These are phyloP conservation scores for Yarrowia sp. DNA, from an alignment of 805 yeast genomes.

Conservation along the genomic window DNA sequence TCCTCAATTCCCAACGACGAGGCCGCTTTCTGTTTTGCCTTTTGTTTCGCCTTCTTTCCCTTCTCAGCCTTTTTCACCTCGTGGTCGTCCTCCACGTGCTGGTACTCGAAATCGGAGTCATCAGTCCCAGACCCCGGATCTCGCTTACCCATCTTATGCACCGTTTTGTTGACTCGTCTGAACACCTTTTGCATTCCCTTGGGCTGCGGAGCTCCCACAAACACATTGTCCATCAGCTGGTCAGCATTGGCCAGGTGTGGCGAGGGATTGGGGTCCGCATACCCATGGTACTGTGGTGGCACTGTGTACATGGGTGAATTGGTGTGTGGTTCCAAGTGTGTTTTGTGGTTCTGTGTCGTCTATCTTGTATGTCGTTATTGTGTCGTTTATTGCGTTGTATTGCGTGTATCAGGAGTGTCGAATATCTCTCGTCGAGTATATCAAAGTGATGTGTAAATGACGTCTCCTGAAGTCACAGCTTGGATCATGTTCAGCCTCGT, in stretches of 20 bases:
- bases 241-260: constrained; percentile 31
- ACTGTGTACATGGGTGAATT: constrained; percentile 23
- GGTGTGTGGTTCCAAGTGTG: neutral
- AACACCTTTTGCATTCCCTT: constrained; percentile 28
- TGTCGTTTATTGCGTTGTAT: neutral
- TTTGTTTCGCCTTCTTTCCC: constrained; percentile 14
- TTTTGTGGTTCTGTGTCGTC: neutral
- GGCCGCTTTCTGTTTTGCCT: neutral
- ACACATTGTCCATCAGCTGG: constrained; percentile 30
- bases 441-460: neutral
- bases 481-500: constrained; percentile 16
- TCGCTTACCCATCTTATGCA: constrained; percentile 28
- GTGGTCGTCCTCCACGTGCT: constrained; percentile 34
- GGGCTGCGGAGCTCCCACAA: constrained; percentile 34
- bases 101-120: constrained; percentile 31
- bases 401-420: neutral
- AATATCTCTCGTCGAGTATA: neutral
- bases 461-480: neutral
- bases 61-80: constrained; percentile 18
- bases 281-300: constrained; percentile 33
- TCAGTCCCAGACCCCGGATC: constrained; percentile 19
- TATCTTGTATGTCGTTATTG: neutral
- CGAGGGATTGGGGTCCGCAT: constrained; percentile 34
- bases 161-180: constrained; percentile 29
- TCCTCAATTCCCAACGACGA: constrained; percentile 1